Base-by-base conservation (phyloP, 169 alveolate species). In the Plasmodium cynomolgi region DNA sequence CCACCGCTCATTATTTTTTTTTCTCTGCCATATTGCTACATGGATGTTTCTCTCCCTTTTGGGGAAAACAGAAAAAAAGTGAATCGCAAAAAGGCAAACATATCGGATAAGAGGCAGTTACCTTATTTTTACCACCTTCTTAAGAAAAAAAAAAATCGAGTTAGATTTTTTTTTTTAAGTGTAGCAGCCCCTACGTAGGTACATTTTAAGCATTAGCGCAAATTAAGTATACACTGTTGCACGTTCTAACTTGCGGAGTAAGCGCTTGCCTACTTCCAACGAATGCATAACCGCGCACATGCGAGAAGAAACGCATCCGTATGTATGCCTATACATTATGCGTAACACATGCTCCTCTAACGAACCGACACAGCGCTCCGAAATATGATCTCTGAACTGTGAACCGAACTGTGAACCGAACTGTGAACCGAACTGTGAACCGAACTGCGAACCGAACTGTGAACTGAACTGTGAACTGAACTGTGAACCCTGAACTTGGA, bases 61-160 rank as follows among this genome's bases (percentile, higher is more conserved):
- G 75, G 37, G 75, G 37, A 68, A 75, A 75, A 75, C n/a, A 72
- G 41, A 75, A 75, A 75, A 20, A 75, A 33, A 75, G 44, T 17
- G 56, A 75, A 75, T n/a, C 56, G n/a, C 56, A 75, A 75, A 0
- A 33, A 75, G 23, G 56, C 29, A 17, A 75, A 75, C 47, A 75
- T 44, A n/a, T 75, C 7, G 83, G 47, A 75, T 26, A 34, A 33
- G 26, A n/a, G 56, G 44, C 26, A 75, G 34, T 75, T 75, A 33
- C 39, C 26, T 7, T 75, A 39, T n/a, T 34, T 75, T 75, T 33
- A 75, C 44, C 29, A 34, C 23, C 29, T 15, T 1, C 1, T 33
- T 39, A 75, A 75, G 20, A 13, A 9, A 75, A 75, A 75, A 75
- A 75, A 75, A 8, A 31, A 29, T 68, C n/a, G 41, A 68, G 17